A percentile compares a stretch with the other conserved stretches of the same genome.
These are phyloP conservation scores for Penicillium subrubescens DNA, from an alignment of 495 filamentous ascomycete species.

Conservation along the genomic window DNA sequence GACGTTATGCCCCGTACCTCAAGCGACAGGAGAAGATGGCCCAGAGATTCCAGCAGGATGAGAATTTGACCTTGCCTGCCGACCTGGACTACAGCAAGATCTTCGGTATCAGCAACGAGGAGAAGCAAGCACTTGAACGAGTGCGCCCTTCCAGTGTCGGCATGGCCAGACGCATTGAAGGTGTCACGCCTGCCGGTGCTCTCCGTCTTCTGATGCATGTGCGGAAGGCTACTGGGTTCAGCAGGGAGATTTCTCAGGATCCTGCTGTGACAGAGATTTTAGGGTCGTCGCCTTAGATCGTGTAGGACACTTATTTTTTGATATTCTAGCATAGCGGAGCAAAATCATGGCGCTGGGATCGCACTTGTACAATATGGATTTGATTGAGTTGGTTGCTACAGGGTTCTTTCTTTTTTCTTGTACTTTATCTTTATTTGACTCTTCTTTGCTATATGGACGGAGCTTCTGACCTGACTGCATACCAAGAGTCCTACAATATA, in stretches of 20 bases:
- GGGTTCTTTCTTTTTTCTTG: background rate
- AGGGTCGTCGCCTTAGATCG: conserved; percentile 19
- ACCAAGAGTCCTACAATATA: background rate
- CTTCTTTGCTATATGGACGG: background rate
- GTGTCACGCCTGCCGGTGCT: conserved; percentile 59
- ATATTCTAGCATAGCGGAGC: conserved; percentile 15
- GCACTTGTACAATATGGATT: conserved; percentile 9
- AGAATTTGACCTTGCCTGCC: conserved; percentile 67
- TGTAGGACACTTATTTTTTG: background rate
- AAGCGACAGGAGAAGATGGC: conserved; percentile 65
- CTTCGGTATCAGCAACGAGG: conserved; percentile 74
- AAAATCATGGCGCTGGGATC: conserved; percentile 10
- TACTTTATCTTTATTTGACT: background rate
- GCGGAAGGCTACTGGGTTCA: conserved; percentile 28
- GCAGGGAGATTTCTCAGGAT: conserved; percentile 13
- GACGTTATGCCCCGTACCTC: conserved; percentile 82
- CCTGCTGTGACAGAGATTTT: conserved; percentile 18
- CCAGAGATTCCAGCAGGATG: conserved; percentile 70
- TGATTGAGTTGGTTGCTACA: background rate
- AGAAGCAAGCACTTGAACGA: conserved; percentile 66
- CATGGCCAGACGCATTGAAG: conserved; percentile 86
- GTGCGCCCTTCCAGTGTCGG: conserved; percentile 81
- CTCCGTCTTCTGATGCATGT: conserved; percentile 50
- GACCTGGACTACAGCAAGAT: conserved; percentile 79
- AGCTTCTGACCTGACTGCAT: background rate